A percentile compares a stretch with the other conserved stretches of the same genome.
phyloP scores from a whole-genome alignment of 1,284 basidiomycete species.

The Apiotrichum domesticum region DNA sequence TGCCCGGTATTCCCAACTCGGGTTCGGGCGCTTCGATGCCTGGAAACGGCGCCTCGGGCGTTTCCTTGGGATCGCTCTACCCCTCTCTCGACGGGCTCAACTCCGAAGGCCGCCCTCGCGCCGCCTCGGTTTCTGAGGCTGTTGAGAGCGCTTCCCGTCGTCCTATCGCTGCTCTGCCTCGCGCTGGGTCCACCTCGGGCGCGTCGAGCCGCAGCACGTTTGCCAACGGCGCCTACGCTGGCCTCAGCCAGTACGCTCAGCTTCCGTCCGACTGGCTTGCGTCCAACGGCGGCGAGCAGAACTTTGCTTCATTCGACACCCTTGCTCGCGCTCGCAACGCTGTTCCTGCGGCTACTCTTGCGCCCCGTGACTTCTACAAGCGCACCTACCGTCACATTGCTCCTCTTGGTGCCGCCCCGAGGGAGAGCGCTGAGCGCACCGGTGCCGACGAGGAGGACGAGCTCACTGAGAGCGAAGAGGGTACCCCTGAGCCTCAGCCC shows the following conservation, averaged over 20 bases:
- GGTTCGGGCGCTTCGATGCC: neutral
- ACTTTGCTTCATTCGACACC: constrained; percentile 34
- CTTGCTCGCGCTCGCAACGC: constrained; percentile 25
- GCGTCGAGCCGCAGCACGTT: constrained; percentile 7
- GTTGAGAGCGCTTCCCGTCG: constrained; percentile 4
- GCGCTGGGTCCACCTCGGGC: constrained; percentile 21
- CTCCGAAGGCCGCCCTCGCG: constrained; percentile 16
- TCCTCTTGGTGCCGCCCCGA: constrained; percentile 38
- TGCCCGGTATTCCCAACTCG: constrained; percentile 43
- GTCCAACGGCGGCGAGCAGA: constrained; percentile 3
- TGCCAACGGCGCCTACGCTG: constrained; percentile 16
- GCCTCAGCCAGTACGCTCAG: constrained; percentile 18
- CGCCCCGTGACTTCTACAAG: constrained; percentile 40
- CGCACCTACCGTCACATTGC: constrained; percentile 43
- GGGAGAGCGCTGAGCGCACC: constrained; percentile 28
- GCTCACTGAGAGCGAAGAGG: constrained; percentile 4
- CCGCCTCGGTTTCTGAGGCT: constrained; percentile 8
- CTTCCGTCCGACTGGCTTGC: constrained; percentile 8
- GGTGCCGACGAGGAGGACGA: constrained; percentile 22
- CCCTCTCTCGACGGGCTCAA: constrained; percentile 30
- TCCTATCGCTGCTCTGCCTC: constrained; percentile 21
- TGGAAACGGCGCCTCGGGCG: constrained; percentile 9
- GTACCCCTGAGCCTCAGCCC: constrained; percentile 5
- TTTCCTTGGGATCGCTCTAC: constrained; percentile 39
- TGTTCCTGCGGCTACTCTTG: constrained; percentile 28